These are phyloP conservation scores for Solanum ossicruentum DNA, from an alignment of 257 asterid genomes.

Conservation along the genomic window DNA sequence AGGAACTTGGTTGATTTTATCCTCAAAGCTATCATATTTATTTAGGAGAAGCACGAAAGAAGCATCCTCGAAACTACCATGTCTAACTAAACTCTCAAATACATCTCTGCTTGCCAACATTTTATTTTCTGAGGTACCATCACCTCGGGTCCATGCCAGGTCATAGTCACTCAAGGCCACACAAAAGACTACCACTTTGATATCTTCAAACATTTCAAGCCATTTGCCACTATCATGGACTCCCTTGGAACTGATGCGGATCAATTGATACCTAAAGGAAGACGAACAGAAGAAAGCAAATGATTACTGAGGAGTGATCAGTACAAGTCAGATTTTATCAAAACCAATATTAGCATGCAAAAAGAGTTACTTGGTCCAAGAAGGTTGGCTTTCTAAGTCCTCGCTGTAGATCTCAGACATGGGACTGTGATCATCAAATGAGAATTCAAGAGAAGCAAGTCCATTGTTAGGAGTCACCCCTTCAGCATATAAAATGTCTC, in stretches of 20 bases:
- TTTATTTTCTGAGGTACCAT: constrained; percentile 30
- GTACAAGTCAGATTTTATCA: neutral
- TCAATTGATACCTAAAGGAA: constrained; percentile 43
- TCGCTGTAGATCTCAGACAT: constrained; percentile 18
- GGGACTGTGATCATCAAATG: constrained; percentile 29
- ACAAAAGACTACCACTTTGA: constrained; percentile 27
- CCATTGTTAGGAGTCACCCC: constrained; percentile 46
- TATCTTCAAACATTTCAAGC: constrained; percentile 53
- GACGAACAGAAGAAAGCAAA: neutral
- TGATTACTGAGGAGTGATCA: neutral
- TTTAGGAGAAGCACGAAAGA: constrained; percentile 51
- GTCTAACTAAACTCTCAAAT: constrained; percentile 26
- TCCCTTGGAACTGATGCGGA: constrained; percentile 33
- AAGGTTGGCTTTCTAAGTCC: constrained; percentile 11
- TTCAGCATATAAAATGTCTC: constrained; percentile 46
- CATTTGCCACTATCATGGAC: constrained; percentile 29
- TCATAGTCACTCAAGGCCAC: constrained; percentile 50
- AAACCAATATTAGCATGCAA: neutral
- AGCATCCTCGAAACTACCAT: constrained; percentile 26
- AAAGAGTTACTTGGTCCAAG: constrained; percentile 31
- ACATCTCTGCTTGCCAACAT: constrained; percentile 38
- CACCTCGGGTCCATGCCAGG: constrained; percentile 8
- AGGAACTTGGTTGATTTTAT: constrained; percentile 40
- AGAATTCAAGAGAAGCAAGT: constrained; percentile 38
- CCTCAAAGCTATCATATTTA: constrained; percentile 45